A percentile compares a stretch with the other conserved stretches of the same genome.
Evolutionary conservation across 1,284 basidiomycete species (phyloP).

Genomic region (Mrakiaceae sp.): DNA sequence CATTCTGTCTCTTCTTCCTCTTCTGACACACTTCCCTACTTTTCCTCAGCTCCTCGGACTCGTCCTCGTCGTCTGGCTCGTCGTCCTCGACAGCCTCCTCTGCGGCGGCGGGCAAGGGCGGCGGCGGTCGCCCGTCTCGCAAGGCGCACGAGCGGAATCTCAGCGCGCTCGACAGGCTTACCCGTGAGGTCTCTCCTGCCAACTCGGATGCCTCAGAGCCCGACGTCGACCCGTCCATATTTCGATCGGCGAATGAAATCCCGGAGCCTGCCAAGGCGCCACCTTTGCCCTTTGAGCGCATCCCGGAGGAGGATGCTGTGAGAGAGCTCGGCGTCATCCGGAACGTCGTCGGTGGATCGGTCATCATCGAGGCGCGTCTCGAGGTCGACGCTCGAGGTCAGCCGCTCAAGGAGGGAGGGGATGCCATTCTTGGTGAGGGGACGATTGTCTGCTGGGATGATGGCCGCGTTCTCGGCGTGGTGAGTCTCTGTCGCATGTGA

Average conservation of each 20-base stretch:
- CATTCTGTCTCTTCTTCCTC: neutral
- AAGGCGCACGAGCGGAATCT: conserved; percentile 1
- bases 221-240: conserved; percentile 6
- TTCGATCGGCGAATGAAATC: conserved; percentile 15
- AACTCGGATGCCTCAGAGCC: conserved; percentile 6
- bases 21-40: neutral
- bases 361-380: conserved; percentile 2
- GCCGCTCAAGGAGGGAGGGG: neutral
- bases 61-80: neutral
- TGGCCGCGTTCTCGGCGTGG: conserved; percentile 40
- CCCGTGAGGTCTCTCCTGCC: conserved; percentile 3
- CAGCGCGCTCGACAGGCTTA: neutral
- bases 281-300: conserved; percentile 7
- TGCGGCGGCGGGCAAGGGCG: neutral
- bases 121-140: neutral
- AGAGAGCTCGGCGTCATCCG: conserved; percentile 10
- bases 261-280: conserved; percentile 7
- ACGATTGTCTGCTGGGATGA: conserved; percentile 41
- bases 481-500: conserved; percentile 23
- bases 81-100: neutral
- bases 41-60: neutral
- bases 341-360: conserved; percentile 6
- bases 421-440: conserved; percentile 36
- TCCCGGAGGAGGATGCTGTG: conserved; percentile 1
- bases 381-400: neutral